These are phyloP conservation scores for Beauveria brongniartii DNA, from an alignment of 2,329 filamentous ascomycete genomes.

Conservation along the genomic window DNA sequence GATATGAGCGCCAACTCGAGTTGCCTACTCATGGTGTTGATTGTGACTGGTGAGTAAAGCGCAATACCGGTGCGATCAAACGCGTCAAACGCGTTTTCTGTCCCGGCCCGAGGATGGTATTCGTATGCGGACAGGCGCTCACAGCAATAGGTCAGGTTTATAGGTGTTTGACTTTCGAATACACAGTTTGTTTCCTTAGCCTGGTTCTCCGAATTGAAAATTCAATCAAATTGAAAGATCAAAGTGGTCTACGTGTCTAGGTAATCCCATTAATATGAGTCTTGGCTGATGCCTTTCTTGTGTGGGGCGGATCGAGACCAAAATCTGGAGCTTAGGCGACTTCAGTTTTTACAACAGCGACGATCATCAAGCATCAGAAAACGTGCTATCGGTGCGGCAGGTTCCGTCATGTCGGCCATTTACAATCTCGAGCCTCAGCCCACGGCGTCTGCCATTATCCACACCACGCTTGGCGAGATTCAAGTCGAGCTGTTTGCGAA, in stretches of 20 bases:
- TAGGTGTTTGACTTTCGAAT: too few relatives aligned
- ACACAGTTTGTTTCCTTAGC: too few relatives aligned
- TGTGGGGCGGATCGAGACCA: background rate
- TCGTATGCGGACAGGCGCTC: background rate
- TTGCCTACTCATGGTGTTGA: conserved; percentile 58
- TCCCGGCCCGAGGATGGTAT: background rate
- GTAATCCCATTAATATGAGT: background rate
- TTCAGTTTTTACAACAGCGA: background rate
- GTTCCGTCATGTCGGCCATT: conserved; percentile 63
- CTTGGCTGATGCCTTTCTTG: background rate
- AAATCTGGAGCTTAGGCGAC: background rate
- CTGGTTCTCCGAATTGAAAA: too few relatives aligned
- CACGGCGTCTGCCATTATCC: conserved; percentile 82
- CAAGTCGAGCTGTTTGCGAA: conserved; percentile 91
- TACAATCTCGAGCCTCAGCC: conserved; percentile 95
- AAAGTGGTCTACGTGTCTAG: background rate
- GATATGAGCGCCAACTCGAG: conserved; percentile 67
- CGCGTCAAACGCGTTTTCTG: conserved; percentile 1
- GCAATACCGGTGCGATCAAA: background rate
- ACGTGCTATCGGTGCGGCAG: background rate
- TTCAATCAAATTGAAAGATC: background rate
- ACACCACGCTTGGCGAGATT: conserved; percentile 84
- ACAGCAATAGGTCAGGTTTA: background rate
- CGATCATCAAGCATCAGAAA: background rate
- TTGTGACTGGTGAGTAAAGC: background rate